Evolutionary conservation across 495 filamentous ascomycete genomes (phyloP).

Genomic region (Platismatia glauca): DNA sequence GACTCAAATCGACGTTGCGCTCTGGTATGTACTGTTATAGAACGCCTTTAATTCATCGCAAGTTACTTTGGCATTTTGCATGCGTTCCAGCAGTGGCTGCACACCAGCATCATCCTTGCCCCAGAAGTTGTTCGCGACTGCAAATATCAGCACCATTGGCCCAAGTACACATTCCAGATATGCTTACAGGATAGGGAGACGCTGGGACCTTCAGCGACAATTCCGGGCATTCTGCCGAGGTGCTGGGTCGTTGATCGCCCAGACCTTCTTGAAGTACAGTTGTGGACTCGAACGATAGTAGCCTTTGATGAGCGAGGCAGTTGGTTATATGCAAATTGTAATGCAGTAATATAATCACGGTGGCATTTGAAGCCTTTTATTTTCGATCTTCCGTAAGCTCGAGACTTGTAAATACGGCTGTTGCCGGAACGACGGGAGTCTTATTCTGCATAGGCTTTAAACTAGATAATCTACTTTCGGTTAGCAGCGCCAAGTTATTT

Average conservation of each 20-base stretch:
- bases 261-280: neutral
- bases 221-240: constrained; percentile 47
- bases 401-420: neutral
- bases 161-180: constrained; percentile 9
- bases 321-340: neutral
- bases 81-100: constrained; percentile 82
- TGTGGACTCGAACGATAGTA: neutral
- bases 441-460: neutral
- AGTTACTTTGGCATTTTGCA: constrained; percentile 91
- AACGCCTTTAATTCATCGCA: constrained; percentile 91
- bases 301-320: neutral
- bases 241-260: neutral
- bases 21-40: constrained; percentile 71
- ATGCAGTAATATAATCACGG: neutral
- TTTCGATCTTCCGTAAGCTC: neutral
- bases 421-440: neutral
- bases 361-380: neutral
- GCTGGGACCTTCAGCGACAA: constrained; percentile 51
- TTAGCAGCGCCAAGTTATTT: neutral
- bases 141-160: constrained; percentile 14
- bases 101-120: constrained; percentile 98
- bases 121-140: constrained; percentile 99
- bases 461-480: neutral
- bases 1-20: neutral
- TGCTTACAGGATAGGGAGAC: constrained; percentile 54